Base-by-base conservation (phyloP, 2,329 filamentous ascomycete genomes). In the Mycosphaerella sp. region DNA sequence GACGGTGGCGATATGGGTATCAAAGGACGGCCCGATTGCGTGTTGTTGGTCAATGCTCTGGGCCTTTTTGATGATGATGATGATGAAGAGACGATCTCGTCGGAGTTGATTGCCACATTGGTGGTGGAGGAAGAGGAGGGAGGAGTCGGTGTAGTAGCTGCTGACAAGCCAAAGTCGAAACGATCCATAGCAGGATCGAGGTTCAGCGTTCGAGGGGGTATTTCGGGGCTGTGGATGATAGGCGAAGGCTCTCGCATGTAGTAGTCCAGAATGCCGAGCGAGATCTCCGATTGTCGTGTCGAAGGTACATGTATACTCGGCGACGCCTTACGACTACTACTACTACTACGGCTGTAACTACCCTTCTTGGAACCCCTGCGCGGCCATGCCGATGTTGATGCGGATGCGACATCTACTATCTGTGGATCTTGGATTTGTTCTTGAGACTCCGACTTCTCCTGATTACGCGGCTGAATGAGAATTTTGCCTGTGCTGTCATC, bases 221-320 rank as follows among this genome's bases (percentile, higher is more conserved):
- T 34, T 1, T 51, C 55, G 6, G 64, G 63, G 48, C 61, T 66
- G 14, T 54, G 40, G 41, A 61, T 32, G 17, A 57, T 51, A 2
- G 63, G 59, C 4, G 59, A 59, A n/a, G 53, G 53, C 17, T 62
- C 62, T 17, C 58, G 48, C 6, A 62, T 62, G 46, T 67, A 67
- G 46, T 64, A 67, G 46, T 68, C 66, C 14, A 67, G 26, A n/a
- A 68, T 63, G 6, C 65, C 65, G 12, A 66, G 59, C 2, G 65
- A 67, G 36, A 66, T 61, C 47, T 67, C 64, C 2, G 65, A 67
- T 38, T 62, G 62, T 32, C 58, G 49, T 6, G 59, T 52, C 34
- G 64, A 65, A 10, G 55, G 36, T 2, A 58, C 26, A 26, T 26
- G 26, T 2, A 58, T 47, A 14, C 58, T 61, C 6, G 56, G 58